These are phyloP conservation scores for Hypoxylon fragiforme DNA, from an alignment of 495 filamentous ascomycete species.

Conservation along the genomic window DNA sequence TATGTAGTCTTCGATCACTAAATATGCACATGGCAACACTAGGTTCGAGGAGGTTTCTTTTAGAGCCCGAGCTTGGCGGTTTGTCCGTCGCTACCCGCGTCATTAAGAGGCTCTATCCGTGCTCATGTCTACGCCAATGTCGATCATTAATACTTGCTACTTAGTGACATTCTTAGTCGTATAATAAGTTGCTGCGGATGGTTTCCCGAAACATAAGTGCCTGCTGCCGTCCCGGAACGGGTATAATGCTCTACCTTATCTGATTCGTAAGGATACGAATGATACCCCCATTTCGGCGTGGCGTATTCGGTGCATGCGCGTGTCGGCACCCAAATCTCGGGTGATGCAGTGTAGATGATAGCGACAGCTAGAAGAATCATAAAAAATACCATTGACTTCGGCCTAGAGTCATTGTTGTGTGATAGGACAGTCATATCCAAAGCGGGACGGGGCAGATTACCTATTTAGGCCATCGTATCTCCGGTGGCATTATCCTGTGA, in stretches of 20 bases:
- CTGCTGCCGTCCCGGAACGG: not conserved
- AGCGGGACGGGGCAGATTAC: not conserved
- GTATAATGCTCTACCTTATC: not conserved
- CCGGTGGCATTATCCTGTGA: not conserved
- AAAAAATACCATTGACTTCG: no score
- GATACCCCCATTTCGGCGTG: not conserved
- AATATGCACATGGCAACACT: no score
- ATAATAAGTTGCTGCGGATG: no score
- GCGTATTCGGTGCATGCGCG: slow-evolving; percentile 11
- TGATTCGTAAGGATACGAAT: slow-evolving; percentile 20
- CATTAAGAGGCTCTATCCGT: not conserved
- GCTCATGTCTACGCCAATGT: no score
- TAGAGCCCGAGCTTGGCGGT: not conserved
- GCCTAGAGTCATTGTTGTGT: no score
- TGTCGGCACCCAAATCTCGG: slow-evolving; percentile 10
- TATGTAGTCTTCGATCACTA: no score
- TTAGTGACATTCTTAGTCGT: no score
- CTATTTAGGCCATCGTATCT: not conserved
- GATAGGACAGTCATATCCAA: not conserved
- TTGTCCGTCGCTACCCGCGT: not conserved
- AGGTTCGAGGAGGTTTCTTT: no score
- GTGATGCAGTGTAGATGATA: not conserved
- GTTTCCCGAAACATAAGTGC: slow-evolving; percentile 11
- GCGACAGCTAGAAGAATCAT: no score
- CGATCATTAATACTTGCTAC: no score